Evolutionary conservation across 1,139 yeast genomes (phyloP), one percentile per base, ranked within the genome.

Genomic region (Pichia sp.): DNA sequence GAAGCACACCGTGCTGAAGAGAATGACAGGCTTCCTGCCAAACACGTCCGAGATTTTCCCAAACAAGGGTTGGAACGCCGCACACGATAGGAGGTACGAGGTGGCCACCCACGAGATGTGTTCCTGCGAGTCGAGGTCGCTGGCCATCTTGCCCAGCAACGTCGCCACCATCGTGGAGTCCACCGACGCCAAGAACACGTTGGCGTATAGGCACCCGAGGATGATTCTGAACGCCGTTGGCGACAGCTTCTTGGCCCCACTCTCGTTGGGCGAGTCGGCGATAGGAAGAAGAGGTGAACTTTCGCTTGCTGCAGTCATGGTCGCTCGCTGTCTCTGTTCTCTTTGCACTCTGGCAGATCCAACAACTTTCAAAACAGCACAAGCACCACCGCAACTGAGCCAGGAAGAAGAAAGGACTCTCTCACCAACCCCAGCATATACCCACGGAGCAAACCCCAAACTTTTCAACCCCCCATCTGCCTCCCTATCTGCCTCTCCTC

Each of bases 1-100:
- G 62, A 86, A 86, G 8, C 85, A 66, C 8, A 77, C 62, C 5
- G 85, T 74, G 3, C 85, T 81, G 1, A 69, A 71, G n/a, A 82
- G 61, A 64, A 84, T 65, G 4, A 85, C 74, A 50, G 61, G 57
- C 51, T 68, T 65, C 36, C 77, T 62, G 1, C 77, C 77, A 34
- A 74, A 62, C 13, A 72, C 86, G 63, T 89, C 96, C 0, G 93
- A 84, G 38, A 90, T 71, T 63, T 88, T 88, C 19, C 96, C 96
- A 51, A 59, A 59, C 8, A 90, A 70, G 1, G 96, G 96, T 68
- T 82, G 87, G 63, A 81, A 80, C 1, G 85, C 83, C 0, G 85
- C 78, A 62, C 80, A 77, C 4, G 86, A 75, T 8, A 82, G 67
- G 50, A 82, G 65, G 62, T 74, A 74, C 4, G 75, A 70, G 5